Evolutionary conservation across 208 protist species (phyloP), one percentile per base, ranked within the genome.

Genomic region (Trypanosoma cruzi): DNA sequence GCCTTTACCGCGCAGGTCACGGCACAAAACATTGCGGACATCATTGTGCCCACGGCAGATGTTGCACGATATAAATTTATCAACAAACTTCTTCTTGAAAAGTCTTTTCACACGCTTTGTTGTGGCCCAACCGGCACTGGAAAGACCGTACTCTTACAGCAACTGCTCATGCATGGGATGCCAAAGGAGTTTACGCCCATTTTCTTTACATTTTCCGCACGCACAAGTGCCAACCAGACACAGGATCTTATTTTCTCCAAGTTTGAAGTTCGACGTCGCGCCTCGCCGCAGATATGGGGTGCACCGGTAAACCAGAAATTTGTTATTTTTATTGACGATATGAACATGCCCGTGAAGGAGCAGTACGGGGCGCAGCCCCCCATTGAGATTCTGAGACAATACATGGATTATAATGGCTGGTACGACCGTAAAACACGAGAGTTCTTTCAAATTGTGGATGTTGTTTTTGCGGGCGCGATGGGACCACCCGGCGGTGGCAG

Each of bases 281-380:
- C 90, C 53, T 85, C 86, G 1, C 93, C 93, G 62, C 91, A 96
- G 80, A 89, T 99, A 56, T 99, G 97, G 84, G 98, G 98, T 46
- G 98, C 99, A 8, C 96, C 97, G 32, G 70, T 97, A n/a, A 98
- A 98, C 71, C 98, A 98, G 79, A 92, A 95, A 70, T 97, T 99
- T 68, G 84, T 99, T 26, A 89, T 99, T 40, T 90, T 99, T 37
- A 86, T 99, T 49, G 99, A 99, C 81, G 98, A 99, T 77, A 84
- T 99, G 70, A 99, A 99, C 79, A 99, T 99, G 98, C 99, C 99
- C 2, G 77, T 90, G 55, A 90, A 92, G 63, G 98, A 99, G 80
- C 84, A 98, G 78, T 99, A 99, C 79, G 97, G 97, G 34, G 98
- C 98, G n/a, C 98, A 99, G 84, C 98, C 98, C 31, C 98, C 98